Base-by-base conservation (phyloP, 495 filamentous ascomycete species). In the Melanomma pulvis-pyrius region DNA sequence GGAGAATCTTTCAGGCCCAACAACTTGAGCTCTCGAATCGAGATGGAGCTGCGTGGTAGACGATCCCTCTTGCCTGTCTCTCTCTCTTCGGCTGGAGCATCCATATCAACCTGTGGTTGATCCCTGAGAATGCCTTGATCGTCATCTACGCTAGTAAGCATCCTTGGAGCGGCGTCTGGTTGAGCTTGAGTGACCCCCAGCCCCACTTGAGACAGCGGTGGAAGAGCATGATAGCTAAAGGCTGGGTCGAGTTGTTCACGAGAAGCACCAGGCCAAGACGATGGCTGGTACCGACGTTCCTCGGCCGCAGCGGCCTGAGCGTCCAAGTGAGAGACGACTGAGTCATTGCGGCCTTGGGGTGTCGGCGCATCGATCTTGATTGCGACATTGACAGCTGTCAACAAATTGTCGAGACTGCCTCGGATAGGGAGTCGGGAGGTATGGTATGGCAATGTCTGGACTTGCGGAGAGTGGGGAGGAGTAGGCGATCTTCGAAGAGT, bases 241-340 rank as follows among this genome's bases (percentile, higher is more conserved):
- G 39, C 8, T 44, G 30, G 4, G 30, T 34, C 30, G 30, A 34
- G 12, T 34, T 34, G 30, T 5, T 12, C 12, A 34, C 30, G 30
- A 12, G 30, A 34, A 34, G 30, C 12, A 34, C 30, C 12, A 34
- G 30, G 4, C 30, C 30, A 34, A 34, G 30, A 34, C 12, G 30
- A 34, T 5, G 30, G 12, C 30, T 34, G 30, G 12, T 34, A 34
- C 5, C 12, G 30, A 12, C 30, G 30, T 12, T 34, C 30, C 12
- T 34, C 30, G 30, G 30, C 29, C 17, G 59, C 46, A 1, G 59
- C 24, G 15, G 32, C 59, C 29, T 52, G 59, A 12, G 59, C 59
- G 24, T 61, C 59, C 24, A 61, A 29, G 32, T 61, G 29, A 24
- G 59, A 61, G n/a, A 61, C 48, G 22, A 61, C 47, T 1, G 59